These are phyloP conservation scores for Alternaria triticimaculans DNA, from an alignment of 2,329 filamentous ascomycete species.

Conservation along the genomic window DNA sequence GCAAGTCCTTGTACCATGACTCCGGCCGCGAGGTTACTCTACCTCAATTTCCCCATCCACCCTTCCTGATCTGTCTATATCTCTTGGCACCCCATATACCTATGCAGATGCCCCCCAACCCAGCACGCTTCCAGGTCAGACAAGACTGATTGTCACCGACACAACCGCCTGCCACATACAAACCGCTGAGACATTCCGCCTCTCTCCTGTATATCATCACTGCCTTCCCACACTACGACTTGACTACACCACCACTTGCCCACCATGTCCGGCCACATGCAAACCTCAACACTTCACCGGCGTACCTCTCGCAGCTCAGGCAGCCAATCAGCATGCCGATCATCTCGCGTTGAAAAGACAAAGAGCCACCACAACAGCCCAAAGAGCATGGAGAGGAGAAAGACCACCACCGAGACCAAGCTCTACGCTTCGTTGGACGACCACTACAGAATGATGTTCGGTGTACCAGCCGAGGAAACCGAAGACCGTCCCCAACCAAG, in stretches of 20 bases:
- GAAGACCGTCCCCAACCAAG: slow-evolving; percentile 36
- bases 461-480: slow-evolving; percentile 37
- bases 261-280: slow-evolving; percentile 38
- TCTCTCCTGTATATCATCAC: slow-evolving; percentile 8
- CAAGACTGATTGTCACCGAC: slow-evolving; percentile 27
- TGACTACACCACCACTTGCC: slow-evolving; percentile 2
- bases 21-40: slow-evolving; percentile 38
- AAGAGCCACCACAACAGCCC: slow-evolving; percentile 50
- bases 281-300: slow-evolving; percentile 35
- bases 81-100: slow-evolving; percentile 49
- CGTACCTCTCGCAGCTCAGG: slow-evolving; percentile 43
- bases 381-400: slow-evolving; percentile 44
- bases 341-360: slow-evolving; percentile 49
- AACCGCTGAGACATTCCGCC: slow-evolving; percentile 14
- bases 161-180: slow-evolving; percentile 18
- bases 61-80: slow-evolving; percentile 45
- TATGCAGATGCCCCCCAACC: slow-evolving; percentile 36
- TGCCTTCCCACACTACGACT: slow-evolving; percentile 20
- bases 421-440: slow-evolving; percentile 50
- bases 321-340: slow-evolving; percentile 34
- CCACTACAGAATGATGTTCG: slow-evolving; percentile 52
- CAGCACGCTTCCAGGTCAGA: slow-evolving; percentile 23
- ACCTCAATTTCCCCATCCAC: slow-evolving; percentile 40
- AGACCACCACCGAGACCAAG: slow-evolving; percentile 47
- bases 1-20: slow-evolving; percentile 39